These are phyloP conservation scores for Phytophthora hybrid DNA, from an alignment of 352 stramenopile genomes.

Conservation along the genomic window DNA sequence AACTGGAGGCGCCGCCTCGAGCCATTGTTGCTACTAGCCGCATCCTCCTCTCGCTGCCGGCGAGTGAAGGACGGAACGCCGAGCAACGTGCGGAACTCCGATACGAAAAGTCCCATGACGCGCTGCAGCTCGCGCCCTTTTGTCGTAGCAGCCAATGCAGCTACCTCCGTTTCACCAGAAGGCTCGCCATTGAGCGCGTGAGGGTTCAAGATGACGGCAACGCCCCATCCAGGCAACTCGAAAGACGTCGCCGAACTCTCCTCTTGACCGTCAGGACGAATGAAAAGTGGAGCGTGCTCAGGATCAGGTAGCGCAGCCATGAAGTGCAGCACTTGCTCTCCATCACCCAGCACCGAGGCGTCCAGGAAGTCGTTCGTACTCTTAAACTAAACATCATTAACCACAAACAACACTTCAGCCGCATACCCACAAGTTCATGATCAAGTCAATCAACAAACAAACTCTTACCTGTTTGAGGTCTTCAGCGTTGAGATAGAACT, in stretches of 20 bases:
- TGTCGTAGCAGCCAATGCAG: not conserved
- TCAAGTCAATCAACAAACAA: not conserved
- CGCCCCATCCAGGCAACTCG: constrained; percentile 74
- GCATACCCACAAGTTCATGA: not conserved
- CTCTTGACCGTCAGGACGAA: constrained; percentile 35
- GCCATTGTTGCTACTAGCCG: not conserved
- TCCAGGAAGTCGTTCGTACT: constrained; percentile 79
- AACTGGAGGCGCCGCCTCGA: constrained; percentile 43
- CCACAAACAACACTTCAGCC: not conserved
- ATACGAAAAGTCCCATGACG: constrained; percentile 76
- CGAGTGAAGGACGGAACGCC: constrained; percentile 62
- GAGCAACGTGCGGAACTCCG: constrained; percentile 68
- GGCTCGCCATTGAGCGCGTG: constrained; percentile 24
- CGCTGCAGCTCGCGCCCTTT: constrained; percentile 51
- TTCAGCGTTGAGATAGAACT: constrained; percentile 59
- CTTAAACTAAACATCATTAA: constrained; percentile 63
- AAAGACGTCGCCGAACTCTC: constrained; percentile 58
- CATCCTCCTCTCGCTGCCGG: constrained; percentile 44
- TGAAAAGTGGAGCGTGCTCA: constrained; percentile 63
- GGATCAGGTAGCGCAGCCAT: constrained; percentile 69
- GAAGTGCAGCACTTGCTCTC: constrained; percentile 83
- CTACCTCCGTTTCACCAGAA: not conserved
- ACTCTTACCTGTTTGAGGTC: constrained; percentile 74
- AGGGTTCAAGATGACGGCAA: constrained; percentile 67
- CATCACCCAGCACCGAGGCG: constrained; percentile 68